Evolutionary conservation across 345 rosid genomes (phyloP).

Genomic region (Crucihimalaya himalaica): DNA sequence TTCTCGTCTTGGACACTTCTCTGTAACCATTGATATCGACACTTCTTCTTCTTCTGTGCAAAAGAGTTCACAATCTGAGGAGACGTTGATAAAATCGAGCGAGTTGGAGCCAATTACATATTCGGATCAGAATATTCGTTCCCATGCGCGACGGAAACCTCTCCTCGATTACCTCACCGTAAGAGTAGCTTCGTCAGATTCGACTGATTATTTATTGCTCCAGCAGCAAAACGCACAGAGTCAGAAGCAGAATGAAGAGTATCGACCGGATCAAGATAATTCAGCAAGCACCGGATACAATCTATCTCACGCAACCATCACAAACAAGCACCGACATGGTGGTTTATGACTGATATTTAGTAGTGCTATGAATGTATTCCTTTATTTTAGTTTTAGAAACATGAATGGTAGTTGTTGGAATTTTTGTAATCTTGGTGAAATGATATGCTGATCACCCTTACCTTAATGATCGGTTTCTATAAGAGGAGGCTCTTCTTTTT

Average conservation of each 20-base stretch:
- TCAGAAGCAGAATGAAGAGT: constrained; percentile 44
- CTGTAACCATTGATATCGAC: too few species aligned
- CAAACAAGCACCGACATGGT: too few species aligned
- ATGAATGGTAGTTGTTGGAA: too few species aligned
- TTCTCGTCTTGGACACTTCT: too few species aligned
- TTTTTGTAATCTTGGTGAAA: too few species aligned
- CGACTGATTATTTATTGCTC: constrained; percentile 67
- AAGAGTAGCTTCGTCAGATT: constrained; percentile 58
- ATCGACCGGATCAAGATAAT: constrained; percentile 45
- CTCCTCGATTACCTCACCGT: constrained; percentile 85
- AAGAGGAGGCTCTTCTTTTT: too few species aligned
- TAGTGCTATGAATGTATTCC: too few species aligned
- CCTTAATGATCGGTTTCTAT: not conserved
- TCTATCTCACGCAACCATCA: too few species aligned
- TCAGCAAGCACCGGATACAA: too few species aligned
- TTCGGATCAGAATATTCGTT: constrained; percentile 71
- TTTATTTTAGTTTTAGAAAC: too few species aligned
- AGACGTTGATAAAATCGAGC: constrained; percentile 60
- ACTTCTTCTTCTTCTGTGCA: too few species aligned
- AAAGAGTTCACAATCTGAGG: constrained; percentile 68
- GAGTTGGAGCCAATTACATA: constrained; percentile 54
- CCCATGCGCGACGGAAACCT: constrained; percentile 65
- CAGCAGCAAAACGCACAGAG: constrained; percentile 43
- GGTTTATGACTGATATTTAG: too few species aligned
- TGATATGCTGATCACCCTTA: not conserved